These are phyloP conservation scores for Sphagnum magellanicum DNA, from an alignment of 228 moss, liverwort and hornwort genomes.

Conservation along the genomic window DNA sequence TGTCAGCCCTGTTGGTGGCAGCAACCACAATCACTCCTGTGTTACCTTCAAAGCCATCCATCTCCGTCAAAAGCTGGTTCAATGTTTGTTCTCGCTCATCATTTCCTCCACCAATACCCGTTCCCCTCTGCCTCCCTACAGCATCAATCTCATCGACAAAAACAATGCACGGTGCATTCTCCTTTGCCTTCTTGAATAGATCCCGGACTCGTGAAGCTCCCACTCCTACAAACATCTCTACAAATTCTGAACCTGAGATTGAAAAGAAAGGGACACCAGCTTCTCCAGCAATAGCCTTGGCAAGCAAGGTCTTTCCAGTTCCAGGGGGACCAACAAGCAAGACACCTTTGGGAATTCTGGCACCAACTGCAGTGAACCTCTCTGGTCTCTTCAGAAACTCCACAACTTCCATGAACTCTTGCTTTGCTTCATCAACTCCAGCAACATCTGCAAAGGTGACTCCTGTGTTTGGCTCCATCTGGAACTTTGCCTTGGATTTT, in stretches of 20 bases:
- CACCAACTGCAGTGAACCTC: constrained; percentile 49
- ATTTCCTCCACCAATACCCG: constrained; percentile 55
- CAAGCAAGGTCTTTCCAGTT: constrained; percentile 52
- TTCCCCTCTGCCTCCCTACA: constrained; percentile 57
- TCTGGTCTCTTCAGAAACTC: constrained; percentile 56
- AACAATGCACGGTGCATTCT: constrained; percentile 57
- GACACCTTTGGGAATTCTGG: constrained; percentile 54
- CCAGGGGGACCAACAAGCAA: constrained; percentile 55
- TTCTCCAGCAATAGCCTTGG: constrained; percentile 61
- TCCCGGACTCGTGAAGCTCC: constrained; percentile 57
- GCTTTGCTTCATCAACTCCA: constrained; percentile 58
- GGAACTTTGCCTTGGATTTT: constrained; percentile 57
- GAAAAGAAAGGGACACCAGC: constrained; percentile 59
- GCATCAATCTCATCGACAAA: constrained; percentile 64
- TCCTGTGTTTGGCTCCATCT: constrained; percentile 59
- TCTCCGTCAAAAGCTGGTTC: constrained; percentile 58
- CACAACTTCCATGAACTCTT: constrained; percentile 61
- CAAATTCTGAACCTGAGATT: constrained; percentile 55
- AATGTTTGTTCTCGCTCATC: constrained; percentile 56
- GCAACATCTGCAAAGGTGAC: constrained; percentile 55
- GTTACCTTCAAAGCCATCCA: constrained; percentile 63
- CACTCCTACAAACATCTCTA: constrained; percentile 62
- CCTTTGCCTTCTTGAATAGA: constrained; percentile 60
- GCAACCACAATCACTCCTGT: constrained; percentile 59
- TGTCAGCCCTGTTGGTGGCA: constrained; percentile 54